Evolutionary conservation across 805 yeast species (phyloP).

Genomic region (Yamadazyma olivae): DNA sequence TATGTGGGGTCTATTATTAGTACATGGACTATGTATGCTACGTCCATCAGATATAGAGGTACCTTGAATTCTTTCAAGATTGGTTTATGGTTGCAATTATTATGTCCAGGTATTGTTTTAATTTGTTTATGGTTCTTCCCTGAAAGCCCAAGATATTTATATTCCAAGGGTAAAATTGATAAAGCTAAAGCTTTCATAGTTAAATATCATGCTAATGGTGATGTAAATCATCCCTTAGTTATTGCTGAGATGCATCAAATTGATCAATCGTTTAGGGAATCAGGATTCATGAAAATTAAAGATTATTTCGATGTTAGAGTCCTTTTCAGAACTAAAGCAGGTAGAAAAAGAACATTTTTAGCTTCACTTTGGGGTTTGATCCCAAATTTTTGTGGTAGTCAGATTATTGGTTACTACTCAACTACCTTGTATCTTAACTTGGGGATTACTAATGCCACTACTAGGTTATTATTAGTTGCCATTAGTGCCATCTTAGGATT

Average conservation of each 20-base stretch:
- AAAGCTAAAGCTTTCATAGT: constrained; percentile 22
- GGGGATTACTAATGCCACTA: constrained; percentile 49
- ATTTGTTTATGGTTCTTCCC: constrained; percentile 33
- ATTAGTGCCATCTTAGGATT: constrained; percentile 29
- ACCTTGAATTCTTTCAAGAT: constrained; percentile 19
- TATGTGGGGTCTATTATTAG: constrained; percentile 42
- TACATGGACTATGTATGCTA: constrained; percentile 21
- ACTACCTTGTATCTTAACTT: constrained; percentile 45
- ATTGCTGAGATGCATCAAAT: constrained; percentile 35
- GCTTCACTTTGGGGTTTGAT: constrained; percentile 28
- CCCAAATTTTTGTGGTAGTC: constrained; percentile 48
- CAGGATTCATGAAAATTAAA: constrained; percentile 11
- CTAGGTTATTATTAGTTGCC: constrained; percentile 26
- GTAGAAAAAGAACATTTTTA: constrained; percentile 11
- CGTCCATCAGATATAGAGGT: constrained; percentile 39
- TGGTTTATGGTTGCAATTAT: constrained; percentile 18
- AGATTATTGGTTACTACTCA: constrained; percentile 46
- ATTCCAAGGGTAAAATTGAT: constrained; percentile 25
- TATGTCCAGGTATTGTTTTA: constrained; percentile 41
- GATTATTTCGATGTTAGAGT: constrained; percentile 13
- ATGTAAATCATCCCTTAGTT: constrained; percentile 20
- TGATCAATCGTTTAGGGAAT: constrained; percentile 14
- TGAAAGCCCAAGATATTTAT: constrained; percentile 48
- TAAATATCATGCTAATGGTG: constrained; percentile 15
- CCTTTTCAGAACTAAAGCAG: constrained; percentile 9